Base-by-base conservation (phyloP, 1,284 basidiomycete species). In the Ustilago esculenta region DNA sequence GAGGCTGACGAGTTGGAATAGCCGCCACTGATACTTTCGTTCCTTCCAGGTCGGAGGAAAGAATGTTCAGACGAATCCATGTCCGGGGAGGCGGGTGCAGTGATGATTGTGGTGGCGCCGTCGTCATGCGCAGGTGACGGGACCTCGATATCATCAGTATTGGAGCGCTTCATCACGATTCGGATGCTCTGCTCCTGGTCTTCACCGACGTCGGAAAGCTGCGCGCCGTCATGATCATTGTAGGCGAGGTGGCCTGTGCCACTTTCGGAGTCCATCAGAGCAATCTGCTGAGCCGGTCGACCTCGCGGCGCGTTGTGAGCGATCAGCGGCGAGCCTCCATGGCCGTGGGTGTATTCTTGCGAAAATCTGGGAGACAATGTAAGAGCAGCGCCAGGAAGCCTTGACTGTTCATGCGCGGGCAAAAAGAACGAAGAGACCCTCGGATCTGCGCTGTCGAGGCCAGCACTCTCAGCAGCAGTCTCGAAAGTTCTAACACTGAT, bases 381-480 rank as follows among this genome's bases (percentile, higher is more conserved):
- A 5, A 17, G 43, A 18, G 42, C 27, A 2, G 24, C 8, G 7
- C 43, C 54, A 9, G 29, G 40, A n/a, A 24, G 17, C 33, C 20
- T 42, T 18, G n/a, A 29, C 18, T 46, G 42, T 12, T 51, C 46
- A 12, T 30, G 25, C n/a, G 17, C 12, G n/a, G 46, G 15, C 20
- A 43, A 9, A 27, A 6, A 21, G 51, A 64, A 54, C 1, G 66
- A 46, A 9, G 34, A 14, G 24, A 36, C 25, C 15, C 27, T 55
- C 9, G 60, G 39, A 25, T 64, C 67, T 20, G 60, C 56, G 12
- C 60, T 59, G 32, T 40, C 35, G 27, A 47, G 30, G 5, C 47
- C 66, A 7, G 59, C 34, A 41, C 56, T 59, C 30, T 72, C 73
- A 11, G 56, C 71, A 0, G 75, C 73, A 8, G 75, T 77, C 48